Evolutionary conservation across 1,284 basidiomycete species (phyloP).

Genomic region (Pascua guehoae): DNA sequence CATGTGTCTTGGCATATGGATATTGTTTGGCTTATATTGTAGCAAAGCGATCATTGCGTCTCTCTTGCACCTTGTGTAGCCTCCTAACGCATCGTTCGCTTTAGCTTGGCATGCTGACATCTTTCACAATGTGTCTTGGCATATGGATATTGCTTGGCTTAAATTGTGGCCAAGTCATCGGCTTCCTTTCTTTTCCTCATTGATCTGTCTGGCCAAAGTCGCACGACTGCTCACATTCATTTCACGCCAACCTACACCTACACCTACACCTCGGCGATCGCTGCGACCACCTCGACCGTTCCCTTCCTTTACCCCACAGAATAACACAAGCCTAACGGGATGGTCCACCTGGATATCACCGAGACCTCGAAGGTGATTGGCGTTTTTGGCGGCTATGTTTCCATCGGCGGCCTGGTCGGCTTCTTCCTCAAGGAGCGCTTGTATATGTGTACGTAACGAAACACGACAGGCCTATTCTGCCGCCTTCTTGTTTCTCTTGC

Average conservation of each 20-base stretch:
- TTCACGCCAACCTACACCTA: not conserved
- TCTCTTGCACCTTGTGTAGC: too few species aligned
- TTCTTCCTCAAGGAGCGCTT: conserved; percentile 51
- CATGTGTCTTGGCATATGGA: too few species aligned
- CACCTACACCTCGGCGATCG: not conserved
- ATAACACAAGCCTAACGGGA: conserved; percentile 18
- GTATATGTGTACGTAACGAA: conserved; percentile 44
- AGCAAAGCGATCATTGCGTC: too few species aligned
- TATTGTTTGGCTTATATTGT: too few species aligned
- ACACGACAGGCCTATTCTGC: too few species aligned
- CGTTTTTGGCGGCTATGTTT: conserved; percentile 45
- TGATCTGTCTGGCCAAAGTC: not conserved
- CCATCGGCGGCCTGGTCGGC: conserved; percentile 42
- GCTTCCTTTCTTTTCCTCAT: too few species aligned
- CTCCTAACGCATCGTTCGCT: too few species aligned
- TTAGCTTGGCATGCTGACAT: too few species aligned
- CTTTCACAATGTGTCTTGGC: too few species aligned
- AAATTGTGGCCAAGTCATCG: not conserved
- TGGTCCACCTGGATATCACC: conserved; percentile 46
- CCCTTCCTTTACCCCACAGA: conserved; percentile 1
- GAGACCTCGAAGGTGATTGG: conserved; percentile 44
- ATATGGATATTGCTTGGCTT: too few species aligned
- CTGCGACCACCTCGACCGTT: not conserved
- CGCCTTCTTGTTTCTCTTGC: too few species aligned
- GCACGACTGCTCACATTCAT: not conserved